Evolutionary conservation across 495 filamentous ascomycete genomes (phyloP).

Genomic region (Gamarada debralockiae): DNA sequence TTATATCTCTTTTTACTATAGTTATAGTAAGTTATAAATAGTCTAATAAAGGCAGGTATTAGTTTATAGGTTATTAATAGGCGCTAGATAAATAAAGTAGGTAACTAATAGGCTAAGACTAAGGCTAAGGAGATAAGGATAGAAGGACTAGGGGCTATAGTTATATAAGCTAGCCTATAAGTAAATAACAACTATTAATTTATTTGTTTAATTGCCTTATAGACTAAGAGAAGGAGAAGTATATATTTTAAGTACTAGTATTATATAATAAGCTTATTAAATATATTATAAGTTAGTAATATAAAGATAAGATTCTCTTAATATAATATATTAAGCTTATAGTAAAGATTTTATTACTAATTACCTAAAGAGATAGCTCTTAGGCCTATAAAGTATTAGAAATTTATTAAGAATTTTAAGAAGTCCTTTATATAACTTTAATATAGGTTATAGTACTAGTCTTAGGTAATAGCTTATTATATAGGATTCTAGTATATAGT

Average conservation of each 20-base stretch:
- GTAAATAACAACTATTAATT: neutral
- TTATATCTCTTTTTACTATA: neutral
- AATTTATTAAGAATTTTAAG: neutral
- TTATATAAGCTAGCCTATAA: neutral
- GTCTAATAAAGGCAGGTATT: no score
- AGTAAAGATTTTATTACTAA: neutral
- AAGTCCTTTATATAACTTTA: neutral
- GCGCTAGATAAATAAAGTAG: neutral
- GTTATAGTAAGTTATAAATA: neutral
- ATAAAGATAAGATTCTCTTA: neutral
- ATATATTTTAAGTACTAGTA: neutral
- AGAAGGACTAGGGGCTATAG: neutral
- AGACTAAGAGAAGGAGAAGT: neutral
- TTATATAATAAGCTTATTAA: neutral
- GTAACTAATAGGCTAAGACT: neutral
- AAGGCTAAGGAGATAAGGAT: neutral
- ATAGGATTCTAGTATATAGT: no score
- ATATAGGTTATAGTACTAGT: neutral
- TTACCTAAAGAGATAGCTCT: neutral
- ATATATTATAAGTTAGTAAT: no score
- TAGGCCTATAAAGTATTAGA: neutral
- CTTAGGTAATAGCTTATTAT: no score
- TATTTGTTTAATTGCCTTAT: neutral
- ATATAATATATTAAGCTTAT: neutral
- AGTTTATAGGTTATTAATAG: neutral